Evolutionary conservation across 202 grass and related monocot species (phyloP).

Genomic region (Thinopyrum obtusiflorum): DNA sequence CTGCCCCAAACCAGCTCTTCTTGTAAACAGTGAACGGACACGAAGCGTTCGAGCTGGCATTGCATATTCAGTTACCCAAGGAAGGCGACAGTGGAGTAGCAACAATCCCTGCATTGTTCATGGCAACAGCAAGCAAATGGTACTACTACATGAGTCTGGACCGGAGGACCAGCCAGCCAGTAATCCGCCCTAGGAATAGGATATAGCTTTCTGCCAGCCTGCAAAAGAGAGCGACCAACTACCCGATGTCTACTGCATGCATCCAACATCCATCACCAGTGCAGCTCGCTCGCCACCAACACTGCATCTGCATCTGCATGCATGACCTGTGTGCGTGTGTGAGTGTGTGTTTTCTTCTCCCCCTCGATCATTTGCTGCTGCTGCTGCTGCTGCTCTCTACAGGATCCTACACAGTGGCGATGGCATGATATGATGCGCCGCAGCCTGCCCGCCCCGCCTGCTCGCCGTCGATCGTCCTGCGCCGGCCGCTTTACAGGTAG

Average conservation of each 20-base stretch:
- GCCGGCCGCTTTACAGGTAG: neutral
- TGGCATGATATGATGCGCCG: constrained; percentile 20
- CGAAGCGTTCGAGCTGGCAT: neutral
- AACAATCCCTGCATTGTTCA: neutral
- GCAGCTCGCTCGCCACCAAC: too few species aligned
- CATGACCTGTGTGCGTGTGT: neutral
- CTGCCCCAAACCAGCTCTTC: neutral
- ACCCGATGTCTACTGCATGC: constrained; percentile 22
- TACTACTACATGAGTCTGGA: constrained; percentile 5
- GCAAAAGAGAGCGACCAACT: constrained; percentile 25
- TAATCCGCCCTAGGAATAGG: neutral
- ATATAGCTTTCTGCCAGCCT: constrained; percentile 15
- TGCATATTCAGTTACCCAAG: neutral
- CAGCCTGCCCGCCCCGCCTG: neutral
- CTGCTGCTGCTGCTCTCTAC: neutral
- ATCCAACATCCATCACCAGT: constrained; percentile 7
- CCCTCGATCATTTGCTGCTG: constrained; percentile 38
- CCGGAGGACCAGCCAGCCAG: constrained; percentile 25
- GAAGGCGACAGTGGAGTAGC: neutral
- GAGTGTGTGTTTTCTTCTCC: neutral
- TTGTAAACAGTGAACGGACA: neutral
- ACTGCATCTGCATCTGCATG: neutral
- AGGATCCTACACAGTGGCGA: constrained; percentile 22
- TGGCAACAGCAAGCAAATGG: constrained; percentile 13
- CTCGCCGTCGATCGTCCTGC: neutral